Base-by-base conservation (phyloP, 371 early-diverging fungal species). In the Phascolomyces articulosus region DNA sequence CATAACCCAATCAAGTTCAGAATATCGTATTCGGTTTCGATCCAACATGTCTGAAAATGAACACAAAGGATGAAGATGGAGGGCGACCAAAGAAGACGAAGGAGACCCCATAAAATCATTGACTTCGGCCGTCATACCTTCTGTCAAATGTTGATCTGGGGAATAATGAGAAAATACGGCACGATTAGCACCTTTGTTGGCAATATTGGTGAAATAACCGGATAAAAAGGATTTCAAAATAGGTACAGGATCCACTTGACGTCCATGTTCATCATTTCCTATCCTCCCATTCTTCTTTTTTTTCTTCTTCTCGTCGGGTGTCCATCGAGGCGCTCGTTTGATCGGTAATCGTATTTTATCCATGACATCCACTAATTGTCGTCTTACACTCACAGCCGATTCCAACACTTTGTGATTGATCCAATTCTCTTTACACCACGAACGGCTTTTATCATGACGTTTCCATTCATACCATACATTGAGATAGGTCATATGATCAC, bases 361-460 rank as follows among this genome's bases (percentile, higher is more conserved):
- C 89, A 96, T 91, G 49, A 98, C 87, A 27, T 91, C 89, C 41
- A 89, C 71, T 6, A 99, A 78, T 77, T 99, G 98, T 28, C 91
- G 89, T 24, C 97, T 88, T n/a, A 98, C 90, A 63, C 87, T 93
- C 40, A 86, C 83, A 4, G 97, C 98, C 16, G 93, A 84, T 40
- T 89, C 90, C 75, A 99, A 82, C 3, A 92, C 89, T 21, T 95
- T 88, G 68, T 86, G 71, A 67, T 96, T 95, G 38, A 99, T 81
- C 72, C 85, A 98, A 70, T 96, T 92, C 40, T 96, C 93, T 62
- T 83, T 85, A 74, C 98, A 98, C 97, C 97, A 99, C 29, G 53
- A 34, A 7, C 77, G 54, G 29, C 58, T 58, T 53, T 89, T 84
- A 60, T 79, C 84, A 18, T 91, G 84, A 54, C 91, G 89, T 57